Conservation (phyloP, 2,329 filamentous ascomycete genomes). For the Geosmithia morbida region DNA sequence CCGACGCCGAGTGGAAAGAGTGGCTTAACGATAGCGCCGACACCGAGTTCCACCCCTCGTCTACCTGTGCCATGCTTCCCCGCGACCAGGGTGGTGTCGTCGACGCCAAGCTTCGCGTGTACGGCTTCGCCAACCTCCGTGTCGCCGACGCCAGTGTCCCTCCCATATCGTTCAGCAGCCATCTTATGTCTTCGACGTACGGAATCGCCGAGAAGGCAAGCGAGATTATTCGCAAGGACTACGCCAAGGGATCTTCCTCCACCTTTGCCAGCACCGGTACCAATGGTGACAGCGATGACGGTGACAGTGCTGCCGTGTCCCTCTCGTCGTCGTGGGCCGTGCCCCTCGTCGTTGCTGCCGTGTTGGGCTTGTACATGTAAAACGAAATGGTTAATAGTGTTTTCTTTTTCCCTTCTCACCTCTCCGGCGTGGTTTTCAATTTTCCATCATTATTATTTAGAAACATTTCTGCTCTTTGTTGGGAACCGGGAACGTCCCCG, state of each 20-base stretch:
- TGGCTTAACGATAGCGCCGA: neutral
- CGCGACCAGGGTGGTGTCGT: slow-evolving; percentile 15
- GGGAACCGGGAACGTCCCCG: too few species aligned
- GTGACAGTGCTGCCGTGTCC: neutral
- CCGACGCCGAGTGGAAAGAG: slow-evolving; percentile 15
- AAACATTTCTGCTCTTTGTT: neutral
- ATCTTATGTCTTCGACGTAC: slow-evolving; percentile 4
- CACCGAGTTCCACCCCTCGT: neutral
- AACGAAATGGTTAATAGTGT: too few species aligned
- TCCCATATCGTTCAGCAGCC: slow-evolving; percentile 15
- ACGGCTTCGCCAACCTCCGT: slow-evolving; percentile 17
- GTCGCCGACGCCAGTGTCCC: slow-evolving; percentile 20
- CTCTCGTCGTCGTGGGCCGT: neutral
- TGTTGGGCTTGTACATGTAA: neutral
- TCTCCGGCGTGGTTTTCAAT: neutral
- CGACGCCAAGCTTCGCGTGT: slow-evolving; percentile 14
- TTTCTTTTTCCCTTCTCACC: neutral
- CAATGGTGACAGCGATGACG: neutral
- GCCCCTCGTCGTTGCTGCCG: neutral
- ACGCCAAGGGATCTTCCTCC: neutral
- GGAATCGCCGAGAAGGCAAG: neutral
- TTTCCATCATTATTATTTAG: neutral
- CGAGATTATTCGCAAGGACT: neutral
- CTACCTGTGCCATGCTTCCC: neutral
- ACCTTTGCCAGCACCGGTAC: neutral